These are phyloP conservation scores for Cucumis sativus DNA, from an alignment of 306 rosid species.

Conservation along the genomic window Cucumber_9930_V3 NC_026655.2:23120001-23120500, in stretches of 20 bases:
- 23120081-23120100: not conserved
- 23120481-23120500: slow-evolving; percentile 96
- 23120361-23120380: slow-evolving; percentile 97
- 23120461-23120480: slow-evolving; percentile 73
- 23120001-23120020: not conserved
- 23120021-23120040: not conserved
- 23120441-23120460: slow-evolving; percentile 56
- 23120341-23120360: slow-evolving; percentile 24
- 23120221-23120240: not conserved
- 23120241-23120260: not conserved
- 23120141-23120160: not conserved
- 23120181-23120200: not conserved
- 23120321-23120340: slow-evolving; percentile 12
- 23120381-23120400: slow-evolving; percentile 78
- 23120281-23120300: slow-evolving; percentile 48
- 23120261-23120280: slow-evolving; percentile 31
- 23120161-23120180: not conserved
- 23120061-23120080: not conserved
- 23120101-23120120: not conserved
- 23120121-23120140: not conserved
- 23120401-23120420: slow-evolving; percentile 85
- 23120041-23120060: not conserved
- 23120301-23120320: slow-evolving; percentile 16
- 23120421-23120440: slow-evolving; percentile 65
- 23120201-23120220: not conserved